Base-by-base conservation (phyloP, 768 basidiomycete genomes). In the Imleria badia region DNA sequence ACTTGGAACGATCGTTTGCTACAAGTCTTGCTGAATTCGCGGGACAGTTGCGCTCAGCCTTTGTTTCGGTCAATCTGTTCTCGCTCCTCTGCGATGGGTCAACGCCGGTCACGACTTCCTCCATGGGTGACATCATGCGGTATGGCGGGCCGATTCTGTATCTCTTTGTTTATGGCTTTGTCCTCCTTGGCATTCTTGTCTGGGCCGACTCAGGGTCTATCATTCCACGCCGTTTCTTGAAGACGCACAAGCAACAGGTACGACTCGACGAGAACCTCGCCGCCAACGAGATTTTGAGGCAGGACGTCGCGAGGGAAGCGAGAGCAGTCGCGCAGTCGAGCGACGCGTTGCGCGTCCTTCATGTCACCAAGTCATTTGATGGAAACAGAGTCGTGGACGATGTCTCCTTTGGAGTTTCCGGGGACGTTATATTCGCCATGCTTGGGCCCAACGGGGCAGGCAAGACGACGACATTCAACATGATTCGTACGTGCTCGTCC, bases 391-490 rank as follows among this genome's bases (percentile, higher is more conserved):
- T 86, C 0, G 87, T 92, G 0, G 84, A 91, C 60, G 79, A 88
- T 60, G 85, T 91, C 36, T 85, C 81, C 57, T 81, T 91, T 60
- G 84, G 83, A 0, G 84, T 90, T 26, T 70, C 81, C 1, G 72
- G 70, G 38, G 79, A 87, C 43, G 85, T 83, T 45, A 74, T 87
- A 17, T 88, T 90, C 59, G 87, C 85, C 5, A 68, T 91, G 56
- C 75, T 92, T 15, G 90, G 90, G 2, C 90, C 90, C 1, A 92
- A 91, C 59, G 90, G 90, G 8, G 90, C 89, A 9, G 89, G 90
- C 0, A 91, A 91, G 70, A 91, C 87, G 12, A 90, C 90, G 0
- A 86, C 84, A 0, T 89, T 91, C 69, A 88, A 89, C 58, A 80
- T 89, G 64, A 90, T 92, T 55, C 84, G 87, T 87, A 62, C 52